Conservation (phyloP, 2,329 filamentous ascomycete genomes). For the Aureobasidium sp. region DNA sequence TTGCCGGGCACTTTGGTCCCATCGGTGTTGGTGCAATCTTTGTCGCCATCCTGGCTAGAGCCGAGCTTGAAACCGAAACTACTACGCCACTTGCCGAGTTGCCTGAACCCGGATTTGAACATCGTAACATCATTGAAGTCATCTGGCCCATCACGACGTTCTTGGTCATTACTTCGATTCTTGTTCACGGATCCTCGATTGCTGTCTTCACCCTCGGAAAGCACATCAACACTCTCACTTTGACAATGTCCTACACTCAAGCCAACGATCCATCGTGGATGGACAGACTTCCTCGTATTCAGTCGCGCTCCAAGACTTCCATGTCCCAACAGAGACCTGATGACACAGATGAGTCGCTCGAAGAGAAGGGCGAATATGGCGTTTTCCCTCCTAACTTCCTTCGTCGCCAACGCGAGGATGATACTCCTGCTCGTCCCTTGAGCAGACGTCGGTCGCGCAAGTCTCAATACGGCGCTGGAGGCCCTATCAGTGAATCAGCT, state of each 20-base stretch:
- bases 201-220: constrained; percentile 97
- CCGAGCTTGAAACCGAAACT: constrained; percentile 71
- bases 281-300: constrained; percentile 74
- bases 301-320: constrained; percentile 71
- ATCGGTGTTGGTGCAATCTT: constrained; percentile 97
- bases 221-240: constrained; percentile 89
- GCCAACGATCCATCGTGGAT: constrained; percentile 89
- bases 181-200: constrained; percentile 95
- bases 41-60: constrained; percentile 81
- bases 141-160: constrained; percentile 97
- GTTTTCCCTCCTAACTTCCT: constrained; percentile 69
- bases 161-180: constrained; percentile 84
- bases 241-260: constrained; percentile 93
- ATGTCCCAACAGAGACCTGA: constrained; percentile 64
- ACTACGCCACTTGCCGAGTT: constrained; percentile 63
- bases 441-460: constrained; percentile 54
- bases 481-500: constrained; percentile 81
- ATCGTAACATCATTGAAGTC: constrained; percentile 65
- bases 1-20: constrained; percentile 94
- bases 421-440: constrained; percentile 54
- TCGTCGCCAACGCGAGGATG: constrained; percentile 68
- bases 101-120: constrained; percentile 48
- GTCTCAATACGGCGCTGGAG: constrained; percentile 67
- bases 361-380: constrained; percentile 53
- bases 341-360: constrained; percentile 45